These are phyloP conservation scores for Neofusicoccum umdonicola DNA, from an alignment of 2,329 filamentous ascomycete genomes.

Conservation along the genomic window DNA sequence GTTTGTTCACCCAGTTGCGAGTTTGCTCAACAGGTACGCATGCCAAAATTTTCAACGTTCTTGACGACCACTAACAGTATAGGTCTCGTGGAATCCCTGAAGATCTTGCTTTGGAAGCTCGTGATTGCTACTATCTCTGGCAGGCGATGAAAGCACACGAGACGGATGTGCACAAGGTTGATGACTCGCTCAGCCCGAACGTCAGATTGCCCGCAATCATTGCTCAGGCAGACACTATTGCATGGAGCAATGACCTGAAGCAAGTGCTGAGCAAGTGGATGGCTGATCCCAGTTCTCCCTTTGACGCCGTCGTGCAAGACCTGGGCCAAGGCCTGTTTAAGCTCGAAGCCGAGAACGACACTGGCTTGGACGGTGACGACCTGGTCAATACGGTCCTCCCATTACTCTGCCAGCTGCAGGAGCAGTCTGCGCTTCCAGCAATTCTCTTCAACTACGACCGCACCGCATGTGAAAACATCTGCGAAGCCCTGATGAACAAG, in stretches of 20 bases:
- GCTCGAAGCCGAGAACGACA: not conserved
- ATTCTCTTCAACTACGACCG: conserved; percentile 78
- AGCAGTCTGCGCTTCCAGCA: conserved; percentile 65
- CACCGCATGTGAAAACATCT: conserved; percentile 60
- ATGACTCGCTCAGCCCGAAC: conserved; percentile 50
- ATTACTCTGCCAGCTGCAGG: conserved; percentile 60
- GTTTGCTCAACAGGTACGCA: conserved; percentile 52
- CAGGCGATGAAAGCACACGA: conserved; percentile 60
- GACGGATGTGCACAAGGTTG: conserved; percentile 51
- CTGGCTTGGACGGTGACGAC: conserved; percentile 21
- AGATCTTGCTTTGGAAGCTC: conserved; percentile 67
- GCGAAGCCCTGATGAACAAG: conserved; percentile 50
- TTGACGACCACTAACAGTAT: too few species aligned
- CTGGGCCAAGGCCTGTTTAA: conserved; percentile 20
- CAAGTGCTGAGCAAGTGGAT: conserved; percentile 60
- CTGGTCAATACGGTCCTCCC: conserved; percentile 52
- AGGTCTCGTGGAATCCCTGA: conserved; percentile 60
- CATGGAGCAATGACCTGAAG: conserved; percentile 65
- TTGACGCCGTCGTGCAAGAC: conserved; percentile 50
- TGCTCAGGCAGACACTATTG: conserved; percentile 63
- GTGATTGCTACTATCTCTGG: conserved; percentile 69
- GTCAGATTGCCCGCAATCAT: conserved; percentile 54
- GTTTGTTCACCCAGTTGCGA: conserved; percentile 64
- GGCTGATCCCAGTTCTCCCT: conserved; percentile 52
- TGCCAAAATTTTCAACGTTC: too few species aligned